phyloP scores from a whole-genome alignment of 208 protist species.

The Crithidia bombi region DNA sequence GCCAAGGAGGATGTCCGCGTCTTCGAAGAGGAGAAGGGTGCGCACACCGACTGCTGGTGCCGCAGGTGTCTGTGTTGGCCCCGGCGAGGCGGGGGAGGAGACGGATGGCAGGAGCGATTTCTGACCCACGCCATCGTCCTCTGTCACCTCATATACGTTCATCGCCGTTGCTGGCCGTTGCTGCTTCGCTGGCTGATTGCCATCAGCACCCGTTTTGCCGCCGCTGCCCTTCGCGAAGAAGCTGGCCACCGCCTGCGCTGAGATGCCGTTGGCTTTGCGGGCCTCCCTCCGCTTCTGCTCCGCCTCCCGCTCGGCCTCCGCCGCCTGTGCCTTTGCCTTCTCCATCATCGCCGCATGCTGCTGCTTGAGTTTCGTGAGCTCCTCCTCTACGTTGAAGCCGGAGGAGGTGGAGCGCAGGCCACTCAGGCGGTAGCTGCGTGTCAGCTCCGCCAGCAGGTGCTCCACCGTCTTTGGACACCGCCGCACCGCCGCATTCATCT shows the following conservation, averaged over 20 bases:
- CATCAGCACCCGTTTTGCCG: constrained; percentile 2
- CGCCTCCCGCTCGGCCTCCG: constrained; percentile 27
- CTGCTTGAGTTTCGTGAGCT: constrained; percentile 67
- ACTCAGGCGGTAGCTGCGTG: constrained; percentile 69
- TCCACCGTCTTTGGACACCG: constrained; percentile 76
- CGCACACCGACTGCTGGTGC: constrained; percentile 11
- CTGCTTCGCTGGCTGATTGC: constrained; percentile 4
- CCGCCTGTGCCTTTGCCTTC: constrained; percentile 26
- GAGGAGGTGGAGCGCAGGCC: constrained; percentile 35
- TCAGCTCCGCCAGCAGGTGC: constrained; percentile 80
- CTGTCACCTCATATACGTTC: constrained; percentile 8
- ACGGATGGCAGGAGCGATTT: not conserved
- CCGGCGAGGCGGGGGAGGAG: not conserved
- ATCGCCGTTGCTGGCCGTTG: not conserved
- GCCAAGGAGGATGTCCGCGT: constrained; percentile 80
- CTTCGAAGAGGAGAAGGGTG: constrained; percentile 85
- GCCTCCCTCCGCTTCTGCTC: constrained; percentile 28
- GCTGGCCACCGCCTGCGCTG: constrained; percentile 56
- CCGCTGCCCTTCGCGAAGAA: constrained; percentile 55
- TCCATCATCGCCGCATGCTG: constrained; percentile 49
- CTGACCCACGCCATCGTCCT: not conserved
- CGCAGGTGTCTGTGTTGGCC: not conserved
- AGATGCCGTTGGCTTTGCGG: constrained; percentile 69
- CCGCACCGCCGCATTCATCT: constrained; percentile 80
- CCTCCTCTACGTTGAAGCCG: constrained; percentile 63